Base-by-base conservation (phyloP, 768 basidiomycete species). In the Termitomyces sp. region DNA sequence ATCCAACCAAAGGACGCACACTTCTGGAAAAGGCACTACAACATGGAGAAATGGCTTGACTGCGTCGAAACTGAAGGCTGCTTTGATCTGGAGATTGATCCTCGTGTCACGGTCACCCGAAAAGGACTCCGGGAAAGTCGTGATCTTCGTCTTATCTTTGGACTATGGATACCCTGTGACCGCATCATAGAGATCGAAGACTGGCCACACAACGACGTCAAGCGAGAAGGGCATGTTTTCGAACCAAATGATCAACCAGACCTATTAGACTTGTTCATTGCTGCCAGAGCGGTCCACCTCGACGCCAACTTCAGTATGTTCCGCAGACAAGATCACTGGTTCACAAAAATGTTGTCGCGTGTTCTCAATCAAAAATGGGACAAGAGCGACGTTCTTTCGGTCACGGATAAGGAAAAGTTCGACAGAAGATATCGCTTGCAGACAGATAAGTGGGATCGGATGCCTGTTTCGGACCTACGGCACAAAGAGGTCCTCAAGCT, bases 321-420 rank as follows among this genome's bases (percentile, higher is more conserved):
- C 53, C 23, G 36, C 18, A 30, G 53, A 20, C 58, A 59, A 49
- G 58, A 55, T 32, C 58, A 59, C 9, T 59, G 58, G 47, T 59
- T 59, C 23, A 28, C 44, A 18, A 55, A 59, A 7, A 5, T 59
- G 20, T 10, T 59, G 7, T 55, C 58, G 4, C 58, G 53, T n/a
- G 16, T 40, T 38, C 52, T 59, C 46, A 59, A 55, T 28, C 44
- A 54, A 16, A 49, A 49, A 26, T 54, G 35, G 41, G 52, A 59
- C 28, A 14, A 30, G 14, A 0, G 41, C 14, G 53, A 59, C 10
- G 33, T 16, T 5, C 7, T 13, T 30, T 49, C 47, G 13, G 35
- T 36, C 14, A 3, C 52, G 4, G 58, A 59, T 40, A 47, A 30
- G 38, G 12, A 43, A 4, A 59, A 59, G 47, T 55, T n/a, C 38